A percentile compares a stretch with the other conserved stretches of the same genome.
Conservation (phyloP, 345 rosid genomes). For the Eucalyptus marginata region DNA sequence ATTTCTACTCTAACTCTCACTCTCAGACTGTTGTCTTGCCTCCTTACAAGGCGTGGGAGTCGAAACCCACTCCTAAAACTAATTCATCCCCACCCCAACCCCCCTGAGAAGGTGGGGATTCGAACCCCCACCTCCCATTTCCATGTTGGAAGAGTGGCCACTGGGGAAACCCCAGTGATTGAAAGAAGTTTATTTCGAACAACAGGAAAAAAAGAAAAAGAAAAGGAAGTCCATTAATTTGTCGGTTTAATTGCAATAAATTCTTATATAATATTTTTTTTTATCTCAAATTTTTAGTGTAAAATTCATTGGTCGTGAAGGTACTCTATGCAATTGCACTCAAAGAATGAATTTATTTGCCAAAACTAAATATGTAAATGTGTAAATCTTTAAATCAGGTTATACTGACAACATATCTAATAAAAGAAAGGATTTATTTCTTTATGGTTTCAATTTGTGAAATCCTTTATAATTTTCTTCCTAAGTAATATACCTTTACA, state of each 20-base stretch:
- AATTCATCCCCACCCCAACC: too few species aligned
- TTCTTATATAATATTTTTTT: too few species aligned
- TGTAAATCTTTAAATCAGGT: neutral
- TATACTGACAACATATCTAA: neutral
- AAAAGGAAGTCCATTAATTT: neutral
- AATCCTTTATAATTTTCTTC: neutral
- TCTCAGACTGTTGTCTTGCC: too few species aligned
- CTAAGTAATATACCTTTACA: neutral
- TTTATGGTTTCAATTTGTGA: neutral
- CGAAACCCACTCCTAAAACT: too few species aligned
- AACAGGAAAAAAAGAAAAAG: too few species aligned
- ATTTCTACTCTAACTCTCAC: too few species aligned
- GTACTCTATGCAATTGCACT: neutral
- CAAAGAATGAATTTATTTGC: neutral
- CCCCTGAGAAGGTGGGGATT: rapidly evolving
- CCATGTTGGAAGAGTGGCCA: too few species aligned
- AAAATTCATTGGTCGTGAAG: neutral
- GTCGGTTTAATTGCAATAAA: neutral
- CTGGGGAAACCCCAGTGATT: too few species aligned
- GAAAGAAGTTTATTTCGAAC: too few species aligned
- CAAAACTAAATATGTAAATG: neutral
- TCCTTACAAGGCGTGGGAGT: too few species aligned
- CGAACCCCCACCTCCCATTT: too few species aligned
- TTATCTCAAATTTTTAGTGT: too few species aligned
- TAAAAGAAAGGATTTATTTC: neutral